These are phyloP conservation scores for Trametes maxima DNA, from an alignment of 768 basidiomycete species.

Conservation along the genomic window DNA sequence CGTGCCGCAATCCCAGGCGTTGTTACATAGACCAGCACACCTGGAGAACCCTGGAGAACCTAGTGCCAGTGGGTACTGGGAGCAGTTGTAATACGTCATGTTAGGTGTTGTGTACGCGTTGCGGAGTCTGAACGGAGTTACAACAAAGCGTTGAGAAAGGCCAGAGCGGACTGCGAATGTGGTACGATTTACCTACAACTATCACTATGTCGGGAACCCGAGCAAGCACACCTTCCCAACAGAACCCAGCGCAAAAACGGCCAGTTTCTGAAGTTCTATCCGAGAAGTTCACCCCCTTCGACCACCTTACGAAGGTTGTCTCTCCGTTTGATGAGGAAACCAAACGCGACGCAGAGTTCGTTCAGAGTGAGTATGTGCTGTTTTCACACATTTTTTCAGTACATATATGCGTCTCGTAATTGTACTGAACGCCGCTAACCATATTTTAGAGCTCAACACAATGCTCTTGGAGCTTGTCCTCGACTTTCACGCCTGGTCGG, in stretches of 20 bases:
- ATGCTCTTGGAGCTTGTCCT: conserved; percentile 39
- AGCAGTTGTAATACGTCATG: too few species aligned
- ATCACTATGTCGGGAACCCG: background rate
- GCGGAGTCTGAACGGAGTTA: background rate
- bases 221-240: background rate
- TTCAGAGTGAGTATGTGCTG: conserved; percentile 37
- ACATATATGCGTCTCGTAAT: too few species aligned
- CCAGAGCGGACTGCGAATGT: background rate
- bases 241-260: conserved; percentile 2
- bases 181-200: background rate
- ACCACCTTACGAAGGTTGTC: conserved; percentile 34
- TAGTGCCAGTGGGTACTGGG: too few species aligned
- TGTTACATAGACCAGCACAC: too few species aligned
- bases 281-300: conserved; percentile 33
- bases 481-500: conserved; percentile 41
- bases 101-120: background rate
- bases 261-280: conserved; percentile 30
- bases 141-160: too few species aligned
- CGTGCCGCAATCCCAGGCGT: too few species aligned
- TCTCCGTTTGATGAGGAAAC: conserved; percentile 40
- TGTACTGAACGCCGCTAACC: background rate
- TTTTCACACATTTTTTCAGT: background rate
- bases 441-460: conserved; percentile 34
- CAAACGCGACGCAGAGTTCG: conserved; percentile 37
- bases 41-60: too few species aligned